Conservation (phyloP, 305 asterid genomes). For the Solanum hybrid region DNA sequence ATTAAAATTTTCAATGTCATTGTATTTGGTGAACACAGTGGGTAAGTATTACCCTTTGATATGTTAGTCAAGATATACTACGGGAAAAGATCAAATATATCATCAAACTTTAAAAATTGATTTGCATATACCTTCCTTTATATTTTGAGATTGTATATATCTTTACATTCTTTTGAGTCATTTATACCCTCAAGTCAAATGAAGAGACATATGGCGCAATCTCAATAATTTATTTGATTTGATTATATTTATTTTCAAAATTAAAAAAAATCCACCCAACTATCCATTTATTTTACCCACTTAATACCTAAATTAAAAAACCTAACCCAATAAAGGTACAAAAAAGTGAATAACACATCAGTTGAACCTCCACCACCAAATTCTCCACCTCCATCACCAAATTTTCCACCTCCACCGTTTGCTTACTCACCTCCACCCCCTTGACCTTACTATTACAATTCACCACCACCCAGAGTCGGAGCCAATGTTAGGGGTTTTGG, state of each 20-base stretch:
- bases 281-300: neutral
- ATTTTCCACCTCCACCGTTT: neutral
- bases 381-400: neutral
- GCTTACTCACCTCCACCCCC: neutral
- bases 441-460: neutral
- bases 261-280: neutral
- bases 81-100: too few relatives aligned
- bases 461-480: neutral
- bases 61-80: too few relatives aligned
- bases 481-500: too few relatives aligned
- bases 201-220: neutral
- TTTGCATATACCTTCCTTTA: too few relatives aligned
- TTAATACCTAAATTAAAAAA: too few relatives aligned
- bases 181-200: neutral
- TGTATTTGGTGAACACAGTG: too few relatives aligned
- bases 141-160: too few relatives aligned
- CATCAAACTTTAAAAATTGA: too few relatives aligned
- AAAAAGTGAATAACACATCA: neutral
- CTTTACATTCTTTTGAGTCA: too few relatives aligned
- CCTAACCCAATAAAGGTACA: neutral
- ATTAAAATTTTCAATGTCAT: too few relatives aligned
- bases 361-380: neutral
- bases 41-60: too few relatives aligned
- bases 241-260: neutral
- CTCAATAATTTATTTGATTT: neutral